These are phyloP conservation scores for Trametes elegans DNA, from an alignment of 768 basidiomycete genomes.

Conservation along the genomic window DNA sequence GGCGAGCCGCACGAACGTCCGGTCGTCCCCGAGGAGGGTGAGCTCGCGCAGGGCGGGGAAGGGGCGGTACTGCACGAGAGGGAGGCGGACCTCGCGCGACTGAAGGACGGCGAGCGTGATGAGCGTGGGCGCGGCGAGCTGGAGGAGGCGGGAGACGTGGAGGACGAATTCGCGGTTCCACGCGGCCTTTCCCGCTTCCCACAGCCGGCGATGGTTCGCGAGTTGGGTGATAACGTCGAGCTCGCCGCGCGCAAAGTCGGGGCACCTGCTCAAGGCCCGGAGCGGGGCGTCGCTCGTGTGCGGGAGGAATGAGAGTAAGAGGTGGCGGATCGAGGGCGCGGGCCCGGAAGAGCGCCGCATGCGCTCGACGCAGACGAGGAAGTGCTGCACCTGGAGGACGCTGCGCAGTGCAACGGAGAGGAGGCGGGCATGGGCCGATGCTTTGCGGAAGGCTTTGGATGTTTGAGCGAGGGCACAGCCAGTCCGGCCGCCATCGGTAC, in stretches of 20 bases:
- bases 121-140: slow-evolving; percentile 6
- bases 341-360: background rate
- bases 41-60: slow-evolving; percentile 16
- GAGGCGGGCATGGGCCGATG: slow-evolving; percentile 3
- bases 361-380: slow-evolving; percentile 17
- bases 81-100: slow-evolving; percentile 10
- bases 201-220: slow-evolving; percentile 3
- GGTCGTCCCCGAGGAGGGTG: slow-evolving; percentile 16
- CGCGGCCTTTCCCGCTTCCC: slow-evolving; percentile 7
- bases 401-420: slow-evolving; percentile 10
- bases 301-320: slow-evolving; percentile 16
- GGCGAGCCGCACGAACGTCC: slow-evolving; percentile 4
- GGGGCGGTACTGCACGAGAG: slow-evolving; percentile 1
- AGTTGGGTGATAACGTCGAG: slow-evolving; percentile 8
- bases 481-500: slow-evolving; percentile 9
- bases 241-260: slow-evolving; percentile 16
- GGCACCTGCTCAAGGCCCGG: slow-evolving; percentile 10
- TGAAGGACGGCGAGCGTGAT: slow-evolving; percentile 13
- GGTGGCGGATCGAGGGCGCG: slow-evolving; percentile 1
- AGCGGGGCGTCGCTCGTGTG: slow-evolving; percentile 15
- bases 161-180: slow-evolving; percentile 15
- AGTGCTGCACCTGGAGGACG: slow-evolving; percentile 5
- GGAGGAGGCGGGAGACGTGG: slow-evolving; percentile 14
- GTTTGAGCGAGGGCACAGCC: slow-evolving; percentile 11
- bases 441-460: slow-evolving; percentile 1